A percentile compares a stretch with the other conserved stretches of the same genome.
phyloP scores from a whole-genome alignment of 768 basidiomycete genomes.

The Coprinopsis strossmayeri region DNA sequence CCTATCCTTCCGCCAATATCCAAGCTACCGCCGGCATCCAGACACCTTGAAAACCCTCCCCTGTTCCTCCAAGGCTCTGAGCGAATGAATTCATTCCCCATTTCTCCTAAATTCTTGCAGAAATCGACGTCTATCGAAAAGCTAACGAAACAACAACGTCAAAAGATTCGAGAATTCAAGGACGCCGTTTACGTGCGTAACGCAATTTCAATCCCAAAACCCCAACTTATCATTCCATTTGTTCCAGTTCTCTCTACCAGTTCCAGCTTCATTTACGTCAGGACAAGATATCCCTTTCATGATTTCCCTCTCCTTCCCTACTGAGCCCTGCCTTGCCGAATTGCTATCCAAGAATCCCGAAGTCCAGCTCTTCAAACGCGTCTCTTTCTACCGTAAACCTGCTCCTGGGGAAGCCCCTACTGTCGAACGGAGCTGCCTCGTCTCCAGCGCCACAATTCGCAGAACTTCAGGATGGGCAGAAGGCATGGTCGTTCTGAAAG shows the following conservation, averaged over 20 bases:
- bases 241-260: slow-evolving; percentile 31
- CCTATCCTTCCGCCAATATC: slow-evolving; percentile 27
- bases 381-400: slow-evolving; percentile 22
- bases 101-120: slow-evolving; percentile 12
- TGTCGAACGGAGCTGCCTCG: slow-evolving; percentile 19
- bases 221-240: neutral
- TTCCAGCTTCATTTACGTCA: slow-evolving; percentile 28
- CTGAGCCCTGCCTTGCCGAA: slow-evolving; percentile 30
- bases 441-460: slow-evolving; percentile 17
- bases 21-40: slow-evolving; percentile 23
- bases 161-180: slow-evolving; percentile 10
- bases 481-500: slow-evolving; percentile 26
- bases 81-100: slow-evolving; percentile 20
- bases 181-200: slow-evolving; percentile 22
- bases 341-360: slow-evolving; percentile 26
- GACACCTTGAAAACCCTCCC: slow-evolving; percentile 14
- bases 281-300: slow-evolving; percentile 34
- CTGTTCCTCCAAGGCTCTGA: slow-evolving; percentile 22
- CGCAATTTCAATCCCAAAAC: neutral
- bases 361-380: slow-evolving; percentile 29
- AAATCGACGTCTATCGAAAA: slow-evolving; percentile 5
- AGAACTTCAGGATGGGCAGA: slow-evolving; percentile 27
- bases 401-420: slow-evolving; percentile 4
- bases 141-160: slow-evolving; percentile 3
- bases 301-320: slow-evolving; percentile 27